Evolutionary conservation across 805 yeast genomes (phyloP).

Genomic region (Allodekkera sacchari): DNA sequence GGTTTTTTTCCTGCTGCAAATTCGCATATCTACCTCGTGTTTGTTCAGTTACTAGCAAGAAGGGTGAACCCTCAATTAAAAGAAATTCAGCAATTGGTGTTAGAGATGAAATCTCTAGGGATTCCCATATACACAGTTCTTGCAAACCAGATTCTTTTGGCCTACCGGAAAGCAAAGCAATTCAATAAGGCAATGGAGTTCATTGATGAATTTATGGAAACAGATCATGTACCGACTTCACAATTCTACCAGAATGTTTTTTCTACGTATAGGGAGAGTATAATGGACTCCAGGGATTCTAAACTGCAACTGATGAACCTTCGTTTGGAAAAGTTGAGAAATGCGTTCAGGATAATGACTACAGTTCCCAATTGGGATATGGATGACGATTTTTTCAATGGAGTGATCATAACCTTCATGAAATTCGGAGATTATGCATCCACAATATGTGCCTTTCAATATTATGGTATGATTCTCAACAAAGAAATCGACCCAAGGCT

Average conservation of each 20-base stretch:
- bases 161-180: constrained; percentile 22
- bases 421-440: constrained; percentile 19
- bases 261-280: constrained; percentile 11
- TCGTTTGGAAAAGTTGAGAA: constrained; percentile 8
- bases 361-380: constrained; percentile 10
- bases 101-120: constrained; percentile 22
- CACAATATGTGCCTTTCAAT: constrained; percentile 17
- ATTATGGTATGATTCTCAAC: constrained; percentile 15
- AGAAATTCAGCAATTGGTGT: constrained; percentile 23
- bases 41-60: constrained; percentile 28
- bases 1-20: constrained; percentile 29
- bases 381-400: constrained; percentile 11
- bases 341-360: constrained; percentile 11
- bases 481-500: constrained; percentile 8
- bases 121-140: constrained; percentile 28
- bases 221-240: constrained; percentile 10
- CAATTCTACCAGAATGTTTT: constrained; percentile 12
- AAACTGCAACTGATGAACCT: not conserved
- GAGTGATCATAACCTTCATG: constrained; percentile 14
- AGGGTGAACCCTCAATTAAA: constrained; percentile 18
- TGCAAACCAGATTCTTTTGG: constrained; percentile 29
- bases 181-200: constrained; percentile 24
- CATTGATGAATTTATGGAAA: constrained; percentile 21
- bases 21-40: constrained; percentile 33
- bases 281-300: constrained; percentile 2